Percentiles rank a stretch among this genome's conserved stretches.
These are phyloP conservation scores for Neophaeococcomyces aloes DNA, from an alignment of 2,329 filamentous ascomycete species.

Conservation along the genomic window DNA sequence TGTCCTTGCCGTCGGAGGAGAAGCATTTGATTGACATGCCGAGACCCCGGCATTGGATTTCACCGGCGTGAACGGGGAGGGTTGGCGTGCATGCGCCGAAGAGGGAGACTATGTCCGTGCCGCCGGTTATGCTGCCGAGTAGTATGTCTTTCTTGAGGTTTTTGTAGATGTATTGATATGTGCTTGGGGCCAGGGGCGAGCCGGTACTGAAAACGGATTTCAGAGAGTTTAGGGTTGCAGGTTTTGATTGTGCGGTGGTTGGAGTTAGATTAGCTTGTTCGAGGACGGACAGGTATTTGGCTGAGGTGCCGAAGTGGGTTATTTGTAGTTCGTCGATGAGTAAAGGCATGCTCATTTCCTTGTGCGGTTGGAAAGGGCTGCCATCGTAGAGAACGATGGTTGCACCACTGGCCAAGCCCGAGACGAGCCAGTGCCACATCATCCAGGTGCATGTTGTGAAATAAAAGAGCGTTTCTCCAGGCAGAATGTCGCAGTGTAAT, in stretches of 20 bases:
- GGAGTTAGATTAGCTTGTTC: slow-evolving; percentile 66
- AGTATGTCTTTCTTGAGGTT: slow-evolving; percentile 56
- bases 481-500: slow-evolving; percentile 70
- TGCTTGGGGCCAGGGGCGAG: slow-evolving; percentile 82
- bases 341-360: slow-evolving; percentile 69
- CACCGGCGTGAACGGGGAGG: slow-evolving; percentile 59
- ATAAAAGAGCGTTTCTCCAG: slow-evolving; percentile 70
- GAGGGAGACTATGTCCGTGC: slow-evolving; percentile 91
- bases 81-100: slow-evolving; percentile 78
- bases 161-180: slow-evolving; percentile 79
- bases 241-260: slow-evolving; percentile 36
- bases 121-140: slow-evolving; percentile 85
- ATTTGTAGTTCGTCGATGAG: slow-evolving; percentile 72
- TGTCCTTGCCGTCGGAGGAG: slow-evolving; percentile 46
- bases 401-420: slow-evolving; percentile 69
- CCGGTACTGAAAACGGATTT: slow-evolving; percentile 90
- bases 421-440: slow-evolving; percentile 99
- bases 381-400: slow-evolving; percentile 86
- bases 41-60: slow-evolving; percentile 67
- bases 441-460: slow-evolving; percentile 96
- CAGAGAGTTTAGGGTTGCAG: slow-evolving; percentile 41
- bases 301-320: slow-evolving; percentile 89
- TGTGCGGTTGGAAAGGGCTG: slow-evolving; percentile 72
- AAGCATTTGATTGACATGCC: slow-evolving; percentile 62
- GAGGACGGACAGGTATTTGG: slow-evolving; percentile 82